A percentile compares a stretch with the other conserved stretches of the same genome.
These are phyloP conservation scores for Microbotryomycetes sp. DNA, from an alignment of 1,284 basidiomycete genomes.

Conservation along the genomic window DNA sequence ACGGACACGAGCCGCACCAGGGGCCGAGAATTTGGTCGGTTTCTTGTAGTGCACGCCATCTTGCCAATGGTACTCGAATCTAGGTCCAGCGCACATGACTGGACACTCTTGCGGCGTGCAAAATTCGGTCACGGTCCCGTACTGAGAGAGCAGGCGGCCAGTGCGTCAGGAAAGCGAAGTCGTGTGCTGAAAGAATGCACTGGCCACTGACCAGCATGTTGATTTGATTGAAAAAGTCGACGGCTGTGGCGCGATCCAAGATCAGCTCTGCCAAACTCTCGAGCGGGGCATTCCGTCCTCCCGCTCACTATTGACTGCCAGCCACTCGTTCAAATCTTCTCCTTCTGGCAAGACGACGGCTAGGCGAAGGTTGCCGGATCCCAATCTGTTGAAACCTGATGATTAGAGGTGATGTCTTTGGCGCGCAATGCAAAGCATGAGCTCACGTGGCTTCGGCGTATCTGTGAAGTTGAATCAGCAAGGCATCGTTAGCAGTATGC, in stretches of 20 bases:
- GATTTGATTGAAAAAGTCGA: conserved; percentile 39
- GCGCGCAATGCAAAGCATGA: too few relatives aligned
- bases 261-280: conserved; percentile 1
- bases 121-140: conserved; percentile 92
- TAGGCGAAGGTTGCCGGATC: conserved; percentile 81
- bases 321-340: conserved; percentile 91
- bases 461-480: conserved; percentile 5
- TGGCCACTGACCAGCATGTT: conserved; percentile 32
- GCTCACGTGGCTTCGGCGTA: conserved; percentile 35
- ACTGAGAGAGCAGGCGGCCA: conserved; percentile 39
- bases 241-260: conserved; percentile 24
- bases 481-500: neutral
- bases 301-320: conserved; percentile 81
- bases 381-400: conserved; percentile 39
- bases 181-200: neutral
- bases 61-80: conserved; percentile 81
- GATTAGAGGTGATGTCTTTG: neutral
- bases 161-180: neutral
- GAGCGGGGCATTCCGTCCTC: too few relatives aligned
- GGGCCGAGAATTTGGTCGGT: conserved; percentile 87
- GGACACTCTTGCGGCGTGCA: conserved; percentile 95
- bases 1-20: conserved; percentile 41
- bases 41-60: conserved; percentile 84
- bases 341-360: conserved; percentile 89
- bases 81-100: conserved; percentile 96